Evolutionary conservation across 257 asterid species (phyloP).

Genomic region (Lantana camara): DNA sequence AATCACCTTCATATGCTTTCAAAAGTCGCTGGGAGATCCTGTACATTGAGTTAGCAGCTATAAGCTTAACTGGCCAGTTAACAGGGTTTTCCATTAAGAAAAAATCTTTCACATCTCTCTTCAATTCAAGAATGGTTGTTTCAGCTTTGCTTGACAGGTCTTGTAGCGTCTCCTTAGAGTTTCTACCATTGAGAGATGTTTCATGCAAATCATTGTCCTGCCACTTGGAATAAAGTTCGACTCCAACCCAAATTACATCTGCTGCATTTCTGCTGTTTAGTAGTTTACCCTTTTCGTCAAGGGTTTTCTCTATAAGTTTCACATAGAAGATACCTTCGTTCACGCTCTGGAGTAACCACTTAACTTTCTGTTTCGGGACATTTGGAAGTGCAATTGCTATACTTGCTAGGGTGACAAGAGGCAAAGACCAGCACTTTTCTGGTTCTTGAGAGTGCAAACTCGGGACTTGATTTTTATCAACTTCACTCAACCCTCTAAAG

Average conservation of each 20-base stretch:
- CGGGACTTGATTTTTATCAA: constrained; percentile 37
- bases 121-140: constrained; percentile 28
- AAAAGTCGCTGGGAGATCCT: constrained; percentile 35
- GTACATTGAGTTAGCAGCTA: constrained; percentile 50
- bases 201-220: constrained; percentile 40
- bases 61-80: constrained; percentile 38
- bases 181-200: constrained; percentile 33
- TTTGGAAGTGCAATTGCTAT: constrained; percentile 44
- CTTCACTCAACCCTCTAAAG: constrained; percentile 36
- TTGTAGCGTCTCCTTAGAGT: constrained; percentile 31
- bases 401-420: constrained; percentile 45
- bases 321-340: constrained; percentile 41
- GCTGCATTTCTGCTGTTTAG: constrained; percentile 42
- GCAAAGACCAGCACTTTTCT: constrained; percentile 53
- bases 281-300: constrained; percentile 28
- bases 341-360: constrained; percentile 29
- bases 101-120: constrained; percentile 21
- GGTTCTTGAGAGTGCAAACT: constrained; percentile 42
- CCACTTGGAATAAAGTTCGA: constrained; percentile 40
- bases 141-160: constrained; percentile 34
- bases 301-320: constrained; percentile 38
- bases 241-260: constrained; percentile 35
- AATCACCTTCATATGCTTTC: constrained; percentile 21
- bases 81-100: constrained; percentile 38
- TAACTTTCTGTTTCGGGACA: constrained; percentile 23